A percentile compares a stretch with the other conserved stretches of the same genome.
Evolutionary conservation across 164 flowering plant genomes (phyloP).

Genomic region (Chimonanthus praecox): DNA sequence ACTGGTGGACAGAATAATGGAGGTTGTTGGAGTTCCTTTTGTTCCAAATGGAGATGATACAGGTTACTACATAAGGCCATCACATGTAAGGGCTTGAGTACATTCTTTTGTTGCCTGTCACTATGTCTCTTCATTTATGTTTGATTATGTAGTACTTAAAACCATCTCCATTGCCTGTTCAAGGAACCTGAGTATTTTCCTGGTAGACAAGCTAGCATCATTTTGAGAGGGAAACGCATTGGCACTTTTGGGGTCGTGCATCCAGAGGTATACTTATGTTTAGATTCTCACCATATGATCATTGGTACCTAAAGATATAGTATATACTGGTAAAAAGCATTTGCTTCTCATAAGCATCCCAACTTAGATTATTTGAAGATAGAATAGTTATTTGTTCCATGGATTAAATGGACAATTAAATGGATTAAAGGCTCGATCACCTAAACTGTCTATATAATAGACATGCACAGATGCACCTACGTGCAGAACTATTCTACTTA

Average conservation of each 20-base stretch:
- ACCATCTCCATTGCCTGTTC: constrained; percentile 12
- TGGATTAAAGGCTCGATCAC: too few species aligned
- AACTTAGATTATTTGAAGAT: too few species aligned
- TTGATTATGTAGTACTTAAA: background rate
- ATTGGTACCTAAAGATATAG: too few species aligned
- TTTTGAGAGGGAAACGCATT: constrained; percentile 57
- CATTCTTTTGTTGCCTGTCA: background rate
- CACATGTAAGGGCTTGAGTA: constrained; percentile 46
- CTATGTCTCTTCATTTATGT: background rate
- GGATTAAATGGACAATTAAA: too few species aligned
- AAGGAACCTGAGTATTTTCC: constrained; percentile 85
- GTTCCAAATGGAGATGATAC: constrained; percentile 45
- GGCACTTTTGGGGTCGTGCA: constrained; percentile 91
- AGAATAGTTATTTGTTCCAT: too few species aligned
- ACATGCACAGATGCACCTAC: too few species aligned
- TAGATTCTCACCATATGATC: too few species aligned
- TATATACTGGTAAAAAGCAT: too few species aligned
- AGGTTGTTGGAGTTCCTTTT: constrained; percentile 55
- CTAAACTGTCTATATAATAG: too few species aligned
- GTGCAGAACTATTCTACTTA: too few species aligned
- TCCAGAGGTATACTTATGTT: constrained; percentile 57
- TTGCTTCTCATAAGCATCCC: too few species aligned
- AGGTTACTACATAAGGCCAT: constrained; percentile 52
- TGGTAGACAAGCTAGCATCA: constrained; percentile 78
- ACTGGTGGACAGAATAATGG: constrained; percentile 85